These are phyloP conservation scores for Medakamo hakoo DNA, from an alignment of 139 green algal species.

Conservation along the genomic window DNA sequence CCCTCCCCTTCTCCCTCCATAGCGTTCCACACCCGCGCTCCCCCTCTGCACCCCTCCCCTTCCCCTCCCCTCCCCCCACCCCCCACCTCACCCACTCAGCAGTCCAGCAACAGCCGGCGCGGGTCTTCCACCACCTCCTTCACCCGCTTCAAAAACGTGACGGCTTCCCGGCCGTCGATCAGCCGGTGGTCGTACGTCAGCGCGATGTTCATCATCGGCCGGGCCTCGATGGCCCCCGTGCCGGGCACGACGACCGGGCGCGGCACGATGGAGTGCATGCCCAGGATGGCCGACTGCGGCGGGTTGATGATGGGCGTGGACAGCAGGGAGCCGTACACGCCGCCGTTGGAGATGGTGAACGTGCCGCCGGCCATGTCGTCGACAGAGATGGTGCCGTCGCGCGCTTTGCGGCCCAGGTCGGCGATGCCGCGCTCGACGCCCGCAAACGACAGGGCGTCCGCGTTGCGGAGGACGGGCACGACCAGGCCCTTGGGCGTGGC, in stretches of 20 bases:
- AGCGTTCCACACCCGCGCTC: no score
- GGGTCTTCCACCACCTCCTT: conserved; percentile 98
- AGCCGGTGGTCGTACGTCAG: conserved; percentile 98
- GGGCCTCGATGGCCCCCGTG: conserved; percentile 62
- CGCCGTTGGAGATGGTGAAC: conserved; percentile 98
- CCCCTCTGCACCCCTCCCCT: no score
- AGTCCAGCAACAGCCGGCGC: conserved; percentile 73
- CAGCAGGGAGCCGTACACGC: conserved; percentile 90
- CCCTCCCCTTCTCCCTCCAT: no score
- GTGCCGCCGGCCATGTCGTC: conserved; percentile 99
- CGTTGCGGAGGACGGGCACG: conserved; percentile 77
- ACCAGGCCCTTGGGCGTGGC: conserved; percentile 90
- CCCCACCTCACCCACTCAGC: conserved; percentile 27
- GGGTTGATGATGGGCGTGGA: conserved; percentile 99
- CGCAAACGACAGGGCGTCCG: conserved; percentile 71
- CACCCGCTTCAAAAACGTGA: conserved; percentile 93
- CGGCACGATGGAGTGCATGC: conserved; percentile 94
- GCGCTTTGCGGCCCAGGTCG: conserved; percentile 80
- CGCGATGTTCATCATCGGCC: conserved; percentile 97
- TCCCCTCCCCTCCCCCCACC: not conserved
- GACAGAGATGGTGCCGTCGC: conserved; percentile 84
- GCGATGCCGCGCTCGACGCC: conserved; percentile 85
- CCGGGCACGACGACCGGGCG: conserved; percentile 61
- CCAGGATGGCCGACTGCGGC: conserved; percentile 80
- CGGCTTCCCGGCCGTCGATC: conserved; percentile 88